Evolutionary conservation across 2,329 filamentous ascomycete species (phyloP), one percentile per base, ranked within the genome.

Genomic region (Pseudopithomyces chartarum): DNA sequence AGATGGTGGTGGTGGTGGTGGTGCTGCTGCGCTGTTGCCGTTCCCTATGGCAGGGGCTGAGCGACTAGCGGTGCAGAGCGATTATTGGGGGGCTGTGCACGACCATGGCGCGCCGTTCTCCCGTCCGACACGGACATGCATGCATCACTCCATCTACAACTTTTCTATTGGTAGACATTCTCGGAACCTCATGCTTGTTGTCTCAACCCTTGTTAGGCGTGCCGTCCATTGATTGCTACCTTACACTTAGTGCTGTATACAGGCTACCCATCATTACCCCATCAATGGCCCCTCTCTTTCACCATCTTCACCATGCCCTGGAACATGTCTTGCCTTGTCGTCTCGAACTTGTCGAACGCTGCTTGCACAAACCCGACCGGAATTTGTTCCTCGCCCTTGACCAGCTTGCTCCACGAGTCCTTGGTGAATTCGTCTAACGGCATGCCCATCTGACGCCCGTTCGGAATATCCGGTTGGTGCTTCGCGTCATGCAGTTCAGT

Each of bases 401-500:
- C 66, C 54, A 85, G 57, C 26, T 76, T 79, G 6, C 64, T 64
- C 73, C 80, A 85, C 2, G 82, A 78, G 56, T 82, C 78, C 17
- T 82, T 74, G 0, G 76, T 80, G 58, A 85, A 85, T 29, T 84
- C 77, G 17, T 78, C 70, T 48, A 85, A 61, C 3, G 82, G 82
- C 79, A 86, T 85, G 1, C 82, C 83, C 20, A 84, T 77, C n/a
- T 73, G 58, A 15, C 77, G 63, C 1, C 81, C 82, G 53, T 80
- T 75, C 65, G 82, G 78, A 63, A 83, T 74, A 60, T 84, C 81
- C 0, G 82, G 82, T 69, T 84, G 82, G 56, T 84, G 80, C 67
- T 82, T 82, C 26, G 75, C 75, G 56, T 85, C 82, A 57, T 85
- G 83, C 23, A 85, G 68, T 65, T 85, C 83, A 0, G 82, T 85